These are phyloP conservation scores for Coleophoma cylindrospora DNA, from an alignment of 2,329 filamentous ascomycete genomes.

Conservation along the genomic window DNA sequence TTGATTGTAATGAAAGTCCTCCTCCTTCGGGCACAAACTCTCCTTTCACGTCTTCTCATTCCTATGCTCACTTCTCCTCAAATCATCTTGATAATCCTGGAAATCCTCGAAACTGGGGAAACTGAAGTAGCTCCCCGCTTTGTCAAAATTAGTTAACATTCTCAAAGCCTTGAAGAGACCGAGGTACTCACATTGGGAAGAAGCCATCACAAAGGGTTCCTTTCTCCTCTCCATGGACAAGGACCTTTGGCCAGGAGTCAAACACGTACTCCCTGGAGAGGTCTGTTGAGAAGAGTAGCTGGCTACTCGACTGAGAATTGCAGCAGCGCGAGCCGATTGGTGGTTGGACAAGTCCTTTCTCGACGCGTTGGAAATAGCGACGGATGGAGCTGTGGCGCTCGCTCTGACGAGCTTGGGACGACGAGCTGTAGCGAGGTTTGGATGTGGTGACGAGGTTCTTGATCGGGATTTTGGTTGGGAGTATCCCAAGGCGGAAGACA, in stretches of 20 bases:
- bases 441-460: constrained; percentile 27
- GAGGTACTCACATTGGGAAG: constrained; percentile 15
- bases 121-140: constrained; percentile 59
- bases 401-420: constrained; percentile 50
- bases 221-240: constrained; percentile 11
- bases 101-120: constrained; percentile 70
- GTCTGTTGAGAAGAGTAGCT: constrained; percentile 38
- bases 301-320: constrained; percentile 49
- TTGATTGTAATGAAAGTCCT: too few relatives aligned
- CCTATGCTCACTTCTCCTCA: constrained; percentile 1
- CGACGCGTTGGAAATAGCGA: constrained; percentile 50
- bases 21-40: not conserved
- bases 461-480: constrained; percentile 22
- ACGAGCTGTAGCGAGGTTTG: constrained; percentile 33
- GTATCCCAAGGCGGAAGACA: constrained; percentile 26
- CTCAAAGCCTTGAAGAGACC: not conserved
- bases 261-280: constrained; percentile 12
- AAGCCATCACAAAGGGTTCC: constrained; percentile 16
- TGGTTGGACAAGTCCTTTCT: constrained; percentile 44
- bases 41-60: constrained; percentile 9
- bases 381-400: constrained; percentile 50
- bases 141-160: constrained; percentile 3
- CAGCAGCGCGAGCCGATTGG: constrained; percentile 45
- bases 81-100: constrained; percentile 43
- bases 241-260: constrained; percentile 11